Base-by-base conservation (phyloP, 345 rosid species). In the Boechera divaricarpa region DNA sequence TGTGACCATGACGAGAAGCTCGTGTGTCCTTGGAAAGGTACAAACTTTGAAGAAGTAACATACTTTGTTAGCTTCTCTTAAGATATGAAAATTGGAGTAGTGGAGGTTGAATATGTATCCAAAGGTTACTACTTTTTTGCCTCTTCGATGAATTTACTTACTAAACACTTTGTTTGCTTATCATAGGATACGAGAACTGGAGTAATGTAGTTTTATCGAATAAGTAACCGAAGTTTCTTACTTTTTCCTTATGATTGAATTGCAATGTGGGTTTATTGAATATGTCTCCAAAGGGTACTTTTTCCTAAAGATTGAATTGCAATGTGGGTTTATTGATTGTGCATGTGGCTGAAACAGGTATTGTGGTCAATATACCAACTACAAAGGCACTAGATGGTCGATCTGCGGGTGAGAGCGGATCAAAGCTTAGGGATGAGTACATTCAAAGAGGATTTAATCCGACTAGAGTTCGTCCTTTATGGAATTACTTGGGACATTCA, bases 1-100 rank as follows among this genome's bases (percentile, higher is more conserved):
- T 89, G 88, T 53, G 83, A 77, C 72, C 88, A 82, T 6, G 87
- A 85, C 42, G 97, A 91, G 80, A 87, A 85, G 85, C 83, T 89
- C 56, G 99, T 92, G 63, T 90, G 84, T 89, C 99, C 99, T 44
- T 95, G 98, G 98, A 88, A 73, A 79, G 82, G 82, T 79, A 73
- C 48, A 24, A 5, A 61, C 32, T 16, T 7, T 56, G 3, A 31
- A 33, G 3, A 31, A 33, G 29, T 6, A 33, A 24, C 35, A 48
- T 8, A n/a, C 68, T 38, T 75, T 59, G 32, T 47, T 75, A 38
- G 73, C 44, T 28, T 28, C 13, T 35, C 52, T 35, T 57, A 13
- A 32, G 42, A 45, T 32, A 45, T 68, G 60, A 26, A 42, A 41
- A 54, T 26, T 35, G 3, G 15, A 12, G 66, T 10, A 7, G 28